phyloP scores from a whole-genome alignment of 2,329 filamentous ascomycete genomes.

The Alternaria postmessia region DNA sequence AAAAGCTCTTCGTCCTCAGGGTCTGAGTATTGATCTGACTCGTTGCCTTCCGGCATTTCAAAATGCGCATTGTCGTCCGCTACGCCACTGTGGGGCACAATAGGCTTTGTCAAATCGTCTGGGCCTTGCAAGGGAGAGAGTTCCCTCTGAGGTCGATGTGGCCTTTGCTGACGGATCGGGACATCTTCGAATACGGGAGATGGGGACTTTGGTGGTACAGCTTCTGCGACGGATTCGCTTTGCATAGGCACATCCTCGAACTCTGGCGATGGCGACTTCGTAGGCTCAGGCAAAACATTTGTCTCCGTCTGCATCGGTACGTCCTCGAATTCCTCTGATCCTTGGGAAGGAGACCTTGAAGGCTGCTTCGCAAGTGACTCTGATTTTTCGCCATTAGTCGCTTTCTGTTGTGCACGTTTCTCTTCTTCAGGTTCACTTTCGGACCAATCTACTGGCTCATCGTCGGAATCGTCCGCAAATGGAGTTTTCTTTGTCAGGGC shows the following conservation, averaged over 20 bases:
- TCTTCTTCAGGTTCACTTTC: slow-evolving; percentile 58
- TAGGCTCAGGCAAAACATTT: slow-evolving; percentile 17
- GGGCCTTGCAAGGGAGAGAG: slow-evolving; percentile 41
- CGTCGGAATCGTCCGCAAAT: slow-evolving; percentile 46
- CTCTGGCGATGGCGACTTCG: slow-evolving; percentile 57
- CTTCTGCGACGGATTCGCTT: slow-evolving; percentile 18
- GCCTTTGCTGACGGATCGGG: slow-evolving; percentile 28
- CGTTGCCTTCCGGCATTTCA: slow-evolving; percentile 35
- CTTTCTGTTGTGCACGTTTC: slow-evolving; percentile 6
- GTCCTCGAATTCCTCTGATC: slow-evolving; percentile 62
- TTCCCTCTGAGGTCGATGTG: slow-evolving; percentile 25
- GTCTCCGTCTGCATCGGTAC: slow-evolving; percentile 39
- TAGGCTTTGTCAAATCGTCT: slow-evolving; percentile 38
- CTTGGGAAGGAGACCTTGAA: slow-evolving; percentile 54
- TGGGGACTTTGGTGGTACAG: slow-evolving; percentile 47
- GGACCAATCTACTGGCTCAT: slow-evolving; percentile 60
- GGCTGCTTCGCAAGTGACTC: slow-evolving; percentile 40
- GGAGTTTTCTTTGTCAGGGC: slow-evolving; percentile 27
- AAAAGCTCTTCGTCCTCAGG: slow-evolving; percentile 92
- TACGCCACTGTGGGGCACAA: slow-evolving; percentile 42
- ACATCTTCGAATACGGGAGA: slow-evolving; percentile 64
- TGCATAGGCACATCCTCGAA: slow-evolving; percentile 59
- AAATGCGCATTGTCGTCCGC: slow-evolving; percentile 40
- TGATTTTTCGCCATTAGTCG: neutral
- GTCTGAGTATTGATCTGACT: slow-evolving; percentile 68